Base-by-base conservation (phyloP, 495 filamentous ascomycete species). In the Pyrenula massariospora region DNA sequence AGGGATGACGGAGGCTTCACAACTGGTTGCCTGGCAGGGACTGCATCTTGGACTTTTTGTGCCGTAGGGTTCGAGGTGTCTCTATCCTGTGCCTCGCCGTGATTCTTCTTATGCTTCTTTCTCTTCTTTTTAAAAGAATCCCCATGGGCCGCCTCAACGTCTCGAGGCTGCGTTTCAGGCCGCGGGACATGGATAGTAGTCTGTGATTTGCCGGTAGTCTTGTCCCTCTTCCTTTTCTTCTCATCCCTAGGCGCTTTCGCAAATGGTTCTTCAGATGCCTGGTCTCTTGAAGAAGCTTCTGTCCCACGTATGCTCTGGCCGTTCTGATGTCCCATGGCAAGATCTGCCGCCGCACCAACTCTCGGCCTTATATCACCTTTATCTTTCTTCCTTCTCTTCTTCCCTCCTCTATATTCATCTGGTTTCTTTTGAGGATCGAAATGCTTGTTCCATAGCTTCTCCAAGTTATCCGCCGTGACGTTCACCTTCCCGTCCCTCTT, bases 401-500 rank as follows among this genome's bases (percentile, higher is more conserved):
- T 25, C 50, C n/a, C 52, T 64, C 61, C 22, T 50, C 61, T 52
- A 55, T 65, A n/a, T n/a, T n/a, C 57, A 69, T 69, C 62, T 72
- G 76, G 59, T 74, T 74, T 57, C 74, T 73, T 62, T 78, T 77
- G 57, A 72, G 71, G 24, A 48, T 25, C 8, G 57, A 42, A 22
- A 57, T 55, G 0, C 60, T 59, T 31, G 52, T 55, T 42, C 53
- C 55, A 22, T 60, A 95, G 73, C 49, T 84, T 82, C 56, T 83
- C 78, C 24, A 95, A 76, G 70, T 95, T 94, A 0, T 77, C 75
- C 1, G 76, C 64, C 11, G 83, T 90, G 53, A 93, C 83, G 57
- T 80, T 69, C 50, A 70, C 70, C 59, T 77, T 76, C 58, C 8
- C 8, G 20, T 69, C 77, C 52, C 83, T 74, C 68, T 83, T 76